These are phyloP conservation scores for Trapa incisa DNA, from an alignment of 345 rosid species.

Conservation along the genomic window DNA sequence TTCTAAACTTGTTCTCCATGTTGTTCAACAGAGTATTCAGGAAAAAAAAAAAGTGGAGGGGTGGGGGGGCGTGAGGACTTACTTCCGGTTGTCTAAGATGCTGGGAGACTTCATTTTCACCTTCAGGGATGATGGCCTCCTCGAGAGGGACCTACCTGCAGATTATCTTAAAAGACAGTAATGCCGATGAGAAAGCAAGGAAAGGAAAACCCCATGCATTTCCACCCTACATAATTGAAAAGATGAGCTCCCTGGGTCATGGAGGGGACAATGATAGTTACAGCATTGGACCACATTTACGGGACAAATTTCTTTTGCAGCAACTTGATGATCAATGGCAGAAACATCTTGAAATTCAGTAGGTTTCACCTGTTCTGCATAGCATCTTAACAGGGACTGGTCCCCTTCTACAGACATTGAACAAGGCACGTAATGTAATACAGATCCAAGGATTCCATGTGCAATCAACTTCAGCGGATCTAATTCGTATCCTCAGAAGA, in stretches of 20 bases:
- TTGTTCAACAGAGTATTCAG: neutral
- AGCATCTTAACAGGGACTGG: neutral
- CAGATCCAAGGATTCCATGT: neutral
- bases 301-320: neutral
- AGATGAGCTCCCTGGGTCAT: neutral
- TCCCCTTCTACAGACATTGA: neutral
- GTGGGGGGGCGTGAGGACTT: neutral
- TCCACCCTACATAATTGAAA: neutral
- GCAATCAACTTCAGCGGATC: neutral
- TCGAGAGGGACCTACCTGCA: neutral
- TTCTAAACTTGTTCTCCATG: neutral
- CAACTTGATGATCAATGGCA: neutral
- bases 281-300: neutral
- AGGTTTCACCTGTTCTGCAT: neutral
- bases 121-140: neutral
- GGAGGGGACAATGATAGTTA: neutral
- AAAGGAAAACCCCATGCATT: neutral
- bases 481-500: neutral
- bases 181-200: neutral
- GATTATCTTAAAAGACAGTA: neutral
- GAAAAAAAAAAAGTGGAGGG: neutral
- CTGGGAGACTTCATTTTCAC: neutral
- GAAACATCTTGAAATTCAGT: neutral
- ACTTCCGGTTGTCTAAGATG: neutral
- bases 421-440: neutral